Conservation (phyloP, 306 rosid genomes). For the Trifolium subterraneum region DNA sequence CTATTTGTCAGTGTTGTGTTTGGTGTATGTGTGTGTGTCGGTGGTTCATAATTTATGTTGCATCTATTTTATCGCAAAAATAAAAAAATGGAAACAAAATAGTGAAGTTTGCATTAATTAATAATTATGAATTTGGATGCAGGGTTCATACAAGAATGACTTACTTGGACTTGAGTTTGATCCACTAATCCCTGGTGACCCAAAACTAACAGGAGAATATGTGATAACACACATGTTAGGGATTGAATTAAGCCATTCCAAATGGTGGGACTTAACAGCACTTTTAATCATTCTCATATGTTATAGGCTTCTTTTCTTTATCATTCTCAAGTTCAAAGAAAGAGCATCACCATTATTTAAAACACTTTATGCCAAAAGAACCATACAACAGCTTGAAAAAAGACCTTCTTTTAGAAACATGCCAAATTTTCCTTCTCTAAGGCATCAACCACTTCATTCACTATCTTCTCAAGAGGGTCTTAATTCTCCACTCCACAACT, state of each 20-base stretch:
- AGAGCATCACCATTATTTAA: constrained; percentile 54
- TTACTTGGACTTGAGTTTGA: constrained; percentile 73
- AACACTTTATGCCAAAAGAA: constrained; percentile 50
- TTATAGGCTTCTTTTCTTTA: constrained; percentile 51
- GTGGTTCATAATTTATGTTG: too few species aligned
- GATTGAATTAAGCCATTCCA: constrained; percentile 56
- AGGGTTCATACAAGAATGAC: constrained; percentile 76
- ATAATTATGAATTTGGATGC: constrained; percentile 7
- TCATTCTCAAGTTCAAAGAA: constrained; percentile 54
- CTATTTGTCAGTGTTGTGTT: not conserved
- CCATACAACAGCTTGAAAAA: constrained; percentile 51
- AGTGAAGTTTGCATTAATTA: too few species aligned
- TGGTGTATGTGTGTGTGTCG: not conserved
- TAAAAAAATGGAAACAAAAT: too few species aligned
- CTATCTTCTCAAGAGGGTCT: constrained; percentile 70
- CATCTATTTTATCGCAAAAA: too few species aligned
- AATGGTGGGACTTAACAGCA: constrained; percentile 68
- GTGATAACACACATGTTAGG: constrained; percentile 54
- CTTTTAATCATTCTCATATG: constrained; percentile 44
- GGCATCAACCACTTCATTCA: constrained; percentile 57
- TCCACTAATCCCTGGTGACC: constrained; percentile 53
- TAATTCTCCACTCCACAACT: constrained; percentile 55
- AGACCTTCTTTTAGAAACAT: constrained; percentile 62
- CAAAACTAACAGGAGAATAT: constrained; percentile 52
- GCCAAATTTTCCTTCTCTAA: constrained; percentile 54